Evolutionary conservation across 768 basidiomycete genomes (phyloP).

Genomic region (Boletellus emodensis): DNA sequence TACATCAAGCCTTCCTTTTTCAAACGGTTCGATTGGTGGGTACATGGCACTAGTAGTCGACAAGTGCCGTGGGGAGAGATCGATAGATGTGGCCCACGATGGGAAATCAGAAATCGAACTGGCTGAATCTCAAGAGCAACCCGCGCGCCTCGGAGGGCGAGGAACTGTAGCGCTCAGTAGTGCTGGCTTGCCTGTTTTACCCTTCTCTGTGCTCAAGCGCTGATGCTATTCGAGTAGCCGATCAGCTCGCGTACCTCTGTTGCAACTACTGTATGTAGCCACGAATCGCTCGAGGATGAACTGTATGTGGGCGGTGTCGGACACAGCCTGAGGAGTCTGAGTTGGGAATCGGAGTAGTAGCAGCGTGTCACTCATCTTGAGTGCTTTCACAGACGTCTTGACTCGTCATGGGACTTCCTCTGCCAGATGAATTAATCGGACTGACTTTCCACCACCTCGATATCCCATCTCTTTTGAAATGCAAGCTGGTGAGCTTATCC

Average conservation of each 20-base stretch:
- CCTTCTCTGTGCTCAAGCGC: too few species aligned
- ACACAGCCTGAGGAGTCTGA: not conserved
- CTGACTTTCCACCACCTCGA: constrained; percentile 28
- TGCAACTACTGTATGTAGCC: too few species aligned
- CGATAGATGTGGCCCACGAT: constrained; percentile 18
- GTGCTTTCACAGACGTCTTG: not conserved
- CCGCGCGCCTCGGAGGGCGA: too few species aligned
- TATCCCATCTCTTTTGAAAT: constrained; percentile 22
- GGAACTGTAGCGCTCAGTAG: too few species aligned
- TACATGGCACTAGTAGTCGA: constrained; percentile 46
- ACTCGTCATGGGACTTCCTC: constrained; percentile 13
- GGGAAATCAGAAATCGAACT: constrained; percentile 2
- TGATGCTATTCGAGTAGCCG: too few species aligned
- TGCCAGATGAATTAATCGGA: constrained; percentile 31
- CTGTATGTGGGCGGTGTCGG: too few species aligned
- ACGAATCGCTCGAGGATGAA: too few species aligned
- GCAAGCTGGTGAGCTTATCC: constrained; percentile 23
- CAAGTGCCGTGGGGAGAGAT: constrained; percentile 6
- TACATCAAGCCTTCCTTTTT: constrained; percentile 64
- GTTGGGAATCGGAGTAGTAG: not conserved
- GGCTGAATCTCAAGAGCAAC: not conserved
- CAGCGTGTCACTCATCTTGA: not conserved
- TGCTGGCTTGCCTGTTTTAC: too few species aligned
- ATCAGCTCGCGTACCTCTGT: too few species aligned
- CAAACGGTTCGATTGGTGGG: constrained; percentile 61